Percentiles rank a stretch among this genome's conserved stretches.
Conservation (phyloP, 805 yeast genomes). For the Yarrowia divulgata region DNA sequence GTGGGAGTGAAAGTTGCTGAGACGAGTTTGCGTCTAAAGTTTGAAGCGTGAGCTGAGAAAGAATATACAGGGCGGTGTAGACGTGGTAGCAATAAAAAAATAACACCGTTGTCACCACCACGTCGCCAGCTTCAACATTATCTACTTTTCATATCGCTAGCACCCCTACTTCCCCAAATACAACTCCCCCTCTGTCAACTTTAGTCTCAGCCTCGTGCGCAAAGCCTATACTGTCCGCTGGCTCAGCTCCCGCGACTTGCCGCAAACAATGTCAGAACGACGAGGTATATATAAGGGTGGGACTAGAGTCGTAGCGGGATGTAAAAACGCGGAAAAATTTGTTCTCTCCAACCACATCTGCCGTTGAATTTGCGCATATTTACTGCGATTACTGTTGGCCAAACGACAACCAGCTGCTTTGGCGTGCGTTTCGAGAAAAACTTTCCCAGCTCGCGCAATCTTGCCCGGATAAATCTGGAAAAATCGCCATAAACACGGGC, state of each 20-base stretch:
- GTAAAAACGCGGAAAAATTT: background rate
- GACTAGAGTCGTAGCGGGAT: background rate
- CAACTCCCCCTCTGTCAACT: conserved; percentile 1
- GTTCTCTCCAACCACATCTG: background rate
- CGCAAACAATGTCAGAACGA: conserved; percentile 7
- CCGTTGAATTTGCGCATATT: background rate
- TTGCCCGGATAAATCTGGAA: background rate
- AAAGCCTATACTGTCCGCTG: conserved; percentile 11
- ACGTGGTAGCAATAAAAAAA: background rate
- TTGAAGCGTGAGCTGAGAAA: background rate
- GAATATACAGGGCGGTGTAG: background rate
- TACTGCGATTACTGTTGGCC: background rate
- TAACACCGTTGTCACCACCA: background rate
- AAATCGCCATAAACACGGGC: background rate
- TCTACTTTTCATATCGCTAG: background rate
- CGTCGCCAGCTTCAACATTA: background rate
- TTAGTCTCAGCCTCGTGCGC: conserved; percentile 35
- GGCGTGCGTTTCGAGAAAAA: background rate
- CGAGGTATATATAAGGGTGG: conserved; percentile 4
- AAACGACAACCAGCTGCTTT: background rate
- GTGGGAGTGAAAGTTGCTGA: conserved; percentile 12
- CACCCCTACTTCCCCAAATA: no score
- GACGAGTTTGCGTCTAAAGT: conserved; percentile 34
- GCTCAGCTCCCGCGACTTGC: conserved; percentile 1
- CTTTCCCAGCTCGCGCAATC: background rate